Conservation (phyloP, 129 eudicot species). For the Cynara cardunculus region DNA sequence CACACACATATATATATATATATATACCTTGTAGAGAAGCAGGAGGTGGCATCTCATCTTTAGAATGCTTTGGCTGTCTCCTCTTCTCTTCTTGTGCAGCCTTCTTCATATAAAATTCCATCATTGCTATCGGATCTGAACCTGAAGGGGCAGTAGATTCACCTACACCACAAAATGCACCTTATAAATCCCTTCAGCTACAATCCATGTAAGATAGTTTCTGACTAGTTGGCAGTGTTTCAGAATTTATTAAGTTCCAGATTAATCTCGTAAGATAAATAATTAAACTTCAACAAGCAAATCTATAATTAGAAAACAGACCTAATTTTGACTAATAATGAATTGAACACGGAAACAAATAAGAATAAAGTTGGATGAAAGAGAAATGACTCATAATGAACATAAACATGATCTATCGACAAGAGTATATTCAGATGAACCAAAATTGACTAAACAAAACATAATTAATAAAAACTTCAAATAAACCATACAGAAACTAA, state of each 20-base stretch:
- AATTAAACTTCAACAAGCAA: not conserved
- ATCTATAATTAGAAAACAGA: not conserved
- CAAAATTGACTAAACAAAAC: not conserved
- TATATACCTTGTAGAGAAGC: conserved; percentile 57
- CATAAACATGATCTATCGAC: not conserved
- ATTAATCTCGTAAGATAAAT: not conserved
- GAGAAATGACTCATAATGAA: not conserved
- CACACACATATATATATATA: too few species aligned
- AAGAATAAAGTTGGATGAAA: not conserved
- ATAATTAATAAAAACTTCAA: not conserved
- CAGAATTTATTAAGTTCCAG: not conserved
- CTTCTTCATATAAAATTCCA: conserved; percentile 70
- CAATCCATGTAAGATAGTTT: not conserved
- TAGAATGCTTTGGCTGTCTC: conserved; percentile 56
- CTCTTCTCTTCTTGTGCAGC: conserved; percentile 68
- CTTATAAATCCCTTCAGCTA: not conserved
- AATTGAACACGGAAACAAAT: not conserved
- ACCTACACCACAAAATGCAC: conserved; percentile 25
- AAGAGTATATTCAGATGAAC: not conserved
- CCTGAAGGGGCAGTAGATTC: conserved; percentile 44
- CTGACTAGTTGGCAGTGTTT: not conserved
- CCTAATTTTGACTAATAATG: not conserved
- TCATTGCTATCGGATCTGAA: conserved; percentile 68
- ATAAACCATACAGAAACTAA: not conserved
- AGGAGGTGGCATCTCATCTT: conserved; percentile 84